Base-by-base conservation (phyloP, 441 rosid genomes). In the Syzygium malaccense region DNA sequence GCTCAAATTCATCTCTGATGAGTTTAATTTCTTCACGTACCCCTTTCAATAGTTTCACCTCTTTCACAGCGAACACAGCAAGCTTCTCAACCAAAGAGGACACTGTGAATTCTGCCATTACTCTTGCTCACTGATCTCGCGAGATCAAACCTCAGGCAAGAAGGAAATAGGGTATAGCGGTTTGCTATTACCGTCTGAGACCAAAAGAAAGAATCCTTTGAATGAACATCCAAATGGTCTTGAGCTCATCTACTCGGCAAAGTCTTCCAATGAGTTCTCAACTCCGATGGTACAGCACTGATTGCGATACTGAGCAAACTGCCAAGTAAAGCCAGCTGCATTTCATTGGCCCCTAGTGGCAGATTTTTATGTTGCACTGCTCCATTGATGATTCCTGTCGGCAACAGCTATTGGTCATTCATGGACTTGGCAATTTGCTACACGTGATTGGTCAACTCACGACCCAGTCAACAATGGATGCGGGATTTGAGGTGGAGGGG, bases 271-370 rank as follows among this genome's bases (percentile, higher is more conserved):
- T 9, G 28, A 9, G 28, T 8, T 1, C 26, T 56, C 25, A 1
- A 9, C 60, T 20, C 28, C 4, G 28, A 56, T 56, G 60, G 28
- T 4, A 4, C 62, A 25, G 28, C 62, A 13, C 8, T 57, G 2
- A 25, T 57, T 9, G 14, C n/a, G n/a, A 5, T 25, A 57, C 1
- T 25, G 4, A 23, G 60, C 23, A 23, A 56, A 57, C 25, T 9
- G 62, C n/a, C 62, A 10, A 9, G 14, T 25, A 10, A 57, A 25
- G 26, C 3, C 6, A 57, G 62, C 6, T 57, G n/a, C 10, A 25
- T 57, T 57, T 25, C n/a, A 7, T 25, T 57, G 0, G 0, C 1
- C 4, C 60, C n/a, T 11, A 9, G n/a, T 57, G 25, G 4, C 9
- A 25, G 6, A 0, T 0, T 56, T 8, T 9, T 8, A 8, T 18